These are phyloP conservation scores for Sambucus nigra DNA, from an alignment of 129 eudicot genomes.

Conservation along the genomic window DNA sequence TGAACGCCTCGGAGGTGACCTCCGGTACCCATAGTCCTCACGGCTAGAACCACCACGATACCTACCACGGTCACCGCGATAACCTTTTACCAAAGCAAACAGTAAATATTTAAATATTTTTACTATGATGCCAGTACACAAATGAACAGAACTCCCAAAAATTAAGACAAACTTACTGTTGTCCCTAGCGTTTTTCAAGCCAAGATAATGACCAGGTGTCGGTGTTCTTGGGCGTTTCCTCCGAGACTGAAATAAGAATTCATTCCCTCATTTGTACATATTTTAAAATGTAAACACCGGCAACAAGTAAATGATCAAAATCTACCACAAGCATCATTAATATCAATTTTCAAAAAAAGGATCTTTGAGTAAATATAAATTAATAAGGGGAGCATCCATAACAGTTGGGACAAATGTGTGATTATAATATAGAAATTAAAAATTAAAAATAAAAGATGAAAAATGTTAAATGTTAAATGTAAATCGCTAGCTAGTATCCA, in stretches of 20 bases:
- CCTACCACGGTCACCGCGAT: conserved; percentile 55
- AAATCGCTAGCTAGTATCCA: conserved; percentile 30
- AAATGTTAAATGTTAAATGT: too few species aligned
- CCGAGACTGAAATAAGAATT: conserved; percentile 69
- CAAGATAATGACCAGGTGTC: conserved; percentile 97
- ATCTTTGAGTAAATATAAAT: background rate
- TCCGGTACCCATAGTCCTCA: conserved; percentile 73
- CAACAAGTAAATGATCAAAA: background rate
- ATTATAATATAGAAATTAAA: background rate
- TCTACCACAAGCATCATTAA: conserved; percentile 1
- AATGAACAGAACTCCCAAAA: background rate
- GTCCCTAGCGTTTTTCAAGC: conserved; percentile 66
- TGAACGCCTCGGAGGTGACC: conserved; percentile 74
- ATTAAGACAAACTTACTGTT: conserved; percentile 33
- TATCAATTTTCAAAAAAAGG: background rate
- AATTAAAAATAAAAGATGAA: conserved; percentile 1
- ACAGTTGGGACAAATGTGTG: background rate
- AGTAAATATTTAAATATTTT: background rate
- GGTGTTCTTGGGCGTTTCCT: conserved; percentile 98
- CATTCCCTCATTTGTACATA: conserved; percentile 8
- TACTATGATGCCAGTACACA: background rate
- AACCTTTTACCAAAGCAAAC: conserved; percentile 35
- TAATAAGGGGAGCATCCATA: background rate
- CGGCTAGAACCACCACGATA: conserved; percentile 77
- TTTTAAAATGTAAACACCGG: background rate